A percentile compares a stretch with the other conserved stretches of the same genome.
Evolutionary conservation across 2,329 filamentous ascomycete species (phyloP).

Genomic region (Fusarium buharicum): DNA sequence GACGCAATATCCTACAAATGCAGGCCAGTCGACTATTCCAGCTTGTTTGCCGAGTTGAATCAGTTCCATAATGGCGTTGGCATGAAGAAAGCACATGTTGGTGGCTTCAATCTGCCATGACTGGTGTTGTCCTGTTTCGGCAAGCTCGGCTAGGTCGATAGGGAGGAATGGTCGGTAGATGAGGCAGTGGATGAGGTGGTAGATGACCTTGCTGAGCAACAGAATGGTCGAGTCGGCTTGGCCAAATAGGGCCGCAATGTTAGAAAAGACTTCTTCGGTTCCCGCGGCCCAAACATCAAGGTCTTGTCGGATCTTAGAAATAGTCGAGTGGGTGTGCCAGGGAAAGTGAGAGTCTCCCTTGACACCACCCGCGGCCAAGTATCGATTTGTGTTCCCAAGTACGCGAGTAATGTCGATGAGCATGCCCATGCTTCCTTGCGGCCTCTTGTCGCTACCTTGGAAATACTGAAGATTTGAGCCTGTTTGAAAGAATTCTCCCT

Average conservation of each 20-base stretch:
- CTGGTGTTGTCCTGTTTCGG: slow-evolving; percentile 83
- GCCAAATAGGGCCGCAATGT: slow-evolving; percentile 78
- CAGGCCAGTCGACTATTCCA: slow-evolving; percentile 82
- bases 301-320: slow-evolving; percentile 87
- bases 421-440: slow-evolving; percentile 80
- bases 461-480: slow-evolving; percentile 81
- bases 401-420: slow-evolving; percentile 87
- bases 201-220: slow-evolving; percentile 85
- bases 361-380: slow-evolving; percentile 84
- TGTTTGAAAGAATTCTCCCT: slow-evolving; percentile 84
- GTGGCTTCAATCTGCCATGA: slow-evolving; percentile 94
- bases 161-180: slow-evolving; percentile 89
- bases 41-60: slow-evolving; percentile 81
- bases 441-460: slow-evolving; percentile 73
- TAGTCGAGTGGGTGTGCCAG: slow-evolving; percentile 86
- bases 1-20: slow-evolving; percentile 87
- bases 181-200: slow-evolving; percentile 86
- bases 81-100: slow-evolving; percentile 85
- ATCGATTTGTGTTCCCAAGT: slow-evolving; percentile 83
- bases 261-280: slow-evolving; percentile 81
- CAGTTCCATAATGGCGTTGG: slow-evolving; percentile 86
- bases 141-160: slow-evolving; percentile 82
- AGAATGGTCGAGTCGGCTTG: slow-evolving; percentile 81
- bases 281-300: slow-evolving; percentile 87
- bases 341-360: slow-evolving; percentile 92